Evolutionary conservation across 2,329 filamentous ascomycete genomes (phyloP).

Genomic region (Aspergillus glaucus): DNA sequence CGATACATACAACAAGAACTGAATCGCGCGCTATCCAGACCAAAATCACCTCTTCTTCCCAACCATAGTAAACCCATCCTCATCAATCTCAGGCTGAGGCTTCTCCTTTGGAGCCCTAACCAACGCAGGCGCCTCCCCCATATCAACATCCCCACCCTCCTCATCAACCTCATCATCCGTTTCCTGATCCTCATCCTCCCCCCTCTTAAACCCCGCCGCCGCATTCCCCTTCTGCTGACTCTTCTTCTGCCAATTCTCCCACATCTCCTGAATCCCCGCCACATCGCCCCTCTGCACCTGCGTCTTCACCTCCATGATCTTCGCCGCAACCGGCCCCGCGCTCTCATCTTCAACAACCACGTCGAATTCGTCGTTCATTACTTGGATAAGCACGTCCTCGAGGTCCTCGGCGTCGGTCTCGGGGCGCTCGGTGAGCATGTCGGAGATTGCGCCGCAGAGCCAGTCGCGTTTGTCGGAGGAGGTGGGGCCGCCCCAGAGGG

Average conservation of each 20-base stretch:
- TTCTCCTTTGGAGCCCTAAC: constrained; percentile 56
- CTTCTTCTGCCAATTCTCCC: constrained; percentile 38
- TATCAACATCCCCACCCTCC: constrained; percentile 56
- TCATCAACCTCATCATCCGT: constrained; percentile 54
- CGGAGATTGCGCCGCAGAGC: constrained; percentile 82
- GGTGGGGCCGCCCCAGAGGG: constrained; percentile 80
- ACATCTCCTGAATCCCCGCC: constrained; percentile 58
- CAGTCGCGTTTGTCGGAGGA: constrained; percentile 87
- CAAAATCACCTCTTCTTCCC: constrained; percentile 52
- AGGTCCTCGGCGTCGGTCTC: constrained; percentile 70
- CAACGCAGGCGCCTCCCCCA: constrained; percentile 63
- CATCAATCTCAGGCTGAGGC: constrained; percentile 64
- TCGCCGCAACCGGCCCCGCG: constrained; percentile 63
- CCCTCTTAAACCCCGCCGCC: constrained; percentile 27
- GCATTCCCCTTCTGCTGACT: constrained; percentile 31
- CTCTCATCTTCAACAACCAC: constrained; percentile 87
- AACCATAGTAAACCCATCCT: constrained; percentile 75
- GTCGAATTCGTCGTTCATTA: constrained; percentile 95
- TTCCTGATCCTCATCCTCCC: constrained; percentile 49
- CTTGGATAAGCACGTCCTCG: constrained; percentile 76
- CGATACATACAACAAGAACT: not conserved
- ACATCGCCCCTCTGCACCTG: constrained; percentile 62
- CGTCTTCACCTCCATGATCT: constrained; percentile 62
- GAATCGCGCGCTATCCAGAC: constrained; percentile 2
- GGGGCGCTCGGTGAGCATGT: constrained; percentile 60